Base-by-base conservation (phyloP, 2,329 filamentous ascomycete genomes). In the Neofusicoccum ribis region DNA sequence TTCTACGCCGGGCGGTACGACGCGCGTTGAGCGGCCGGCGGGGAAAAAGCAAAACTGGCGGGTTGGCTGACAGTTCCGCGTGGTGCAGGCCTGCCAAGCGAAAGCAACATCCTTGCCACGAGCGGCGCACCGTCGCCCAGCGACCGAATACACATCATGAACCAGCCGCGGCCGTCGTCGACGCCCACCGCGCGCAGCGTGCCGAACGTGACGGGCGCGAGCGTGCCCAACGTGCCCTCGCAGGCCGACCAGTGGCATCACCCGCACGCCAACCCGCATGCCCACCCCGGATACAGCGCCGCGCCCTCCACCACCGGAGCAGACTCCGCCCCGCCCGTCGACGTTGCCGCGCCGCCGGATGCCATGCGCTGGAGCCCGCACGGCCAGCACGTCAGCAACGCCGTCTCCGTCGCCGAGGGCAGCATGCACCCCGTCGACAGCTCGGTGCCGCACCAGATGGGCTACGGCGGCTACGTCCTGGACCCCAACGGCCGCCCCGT, bases 91-190 rank as follows among this genome's bases (percentile, higher is more conserved):
- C 36, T 65, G 47, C 54, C 63, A 52, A 65, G 56, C 63, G 63
- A 65, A 27, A 69, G 65, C 60, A 65, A 65, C 46, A 69, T 72
- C 65, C 66, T 72, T 59, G 69, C 69, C 23, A 69, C 69, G 49
- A 70, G 68, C 72, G 72, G 73, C 50, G 75, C 75, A 23, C 73
- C 75, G 15, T 77, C 75, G n/a, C 76, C 76, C 37, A 77, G 73
- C 67, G 76, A 78, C 66, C 71, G 76, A 47, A 71, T 78, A 51
- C 75, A 77, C 63, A 77, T 78, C 68, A 72, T 77, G 65, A 77
- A 73, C 72, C 74, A 76, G 60, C 72, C 74, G 64, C 74, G 76
- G 58, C 72, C 74, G 64, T 74, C 74, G 12, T 78, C 76, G 39
- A 77, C 76, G 15, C 72, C 74, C 44, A 77, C 74, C 20, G 71